Base-by-base conservation (phyloP, 139 green algal species). In the Chlorella vulgaris region DNA sequence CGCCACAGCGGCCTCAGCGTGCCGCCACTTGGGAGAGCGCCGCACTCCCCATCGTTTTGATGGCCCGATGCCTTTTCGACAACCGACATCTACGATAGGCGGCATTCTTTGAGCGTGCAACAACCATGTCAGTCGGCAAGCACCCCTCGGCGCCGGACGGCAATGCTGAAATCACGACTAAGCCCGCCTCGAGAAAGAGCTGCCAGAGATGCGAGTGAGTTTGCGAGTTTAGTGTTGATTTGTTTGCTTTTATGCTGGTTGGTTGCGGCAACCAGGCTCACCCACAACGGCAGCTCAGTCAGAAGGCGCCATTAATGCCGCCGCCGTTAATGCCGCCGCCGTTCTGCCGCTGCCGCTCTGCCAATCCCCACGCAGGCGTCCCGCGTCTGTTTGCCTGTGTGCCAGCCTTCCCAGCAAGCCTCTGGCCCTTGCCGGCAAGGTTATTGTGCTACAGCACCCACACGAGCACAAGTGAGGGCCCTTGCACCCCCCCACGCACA, bases 381-480 rank as follows among this genome's bases (percentile, higher is more conserved):
- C 73, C 29, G 28, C n/a, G 6, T 69, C 73, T 0, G 73, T 79
- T 18, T 79, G 73, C 73, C 38, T 79, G 51, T 79, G 73, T 51
- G 4, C 53, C 36, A 53, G 33, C 26, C 53, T 79, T 13, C 73
- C 73, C 1, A 1, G 35, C 0, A 28, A 10, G 13, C 73, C 53
- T 2, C 36, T 79, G 26, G 26, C 24, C 4, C 58, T 67, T 0
- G 53, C 73, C 13, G 73, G 73, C 18, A 60, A 53, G 0, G 50
- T 79, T 13, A 50, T 79, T 5, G 38, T 79, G 1, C 53, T 79
- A 53, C 73, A 79, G 73, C 73, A 79, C 53, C 73, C 73, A 35
- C 36, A 40, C 38, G 73, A 79, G 73, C 73, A 69, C 2, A 79
- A 79, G 73, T 79, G 53, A 79, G 73, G 26, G 7, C n/a, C n/a